These are phyloP conservation scores for Chlamydomonas sphaeroides DNA, from an alignment of 139 green algal species.

Conservation along the genomic window DNA sequence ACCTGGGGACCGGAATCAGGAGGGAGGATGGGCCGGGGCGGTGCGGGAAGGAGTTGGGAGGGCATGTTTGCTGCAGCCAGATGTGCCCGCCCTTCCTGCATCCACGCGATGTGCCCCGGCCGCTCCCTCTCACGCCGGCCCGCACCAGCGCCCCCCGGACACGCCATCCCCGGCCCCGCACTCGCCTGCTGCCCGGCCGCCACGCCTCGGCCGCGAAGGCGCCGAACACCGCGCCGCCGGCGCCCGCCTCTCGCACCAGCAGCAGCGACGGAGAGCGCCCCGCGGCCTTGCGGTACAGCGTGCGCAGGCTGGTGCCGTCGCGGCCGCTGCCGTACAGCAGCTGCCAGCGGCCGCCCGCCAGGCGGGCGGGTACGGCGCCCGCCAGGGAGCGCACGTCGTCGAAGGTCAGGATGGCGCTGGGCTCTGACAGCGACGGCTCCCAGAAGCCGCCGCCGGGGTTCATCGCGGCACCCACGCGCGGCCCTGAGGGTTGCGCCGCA, in stretches of 20 bases:
- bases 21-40: too few species aligned
- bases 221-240: constrained; percentile 72
- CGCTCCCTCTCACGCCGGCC: too few species aligned
- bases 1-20: too few species aligned
- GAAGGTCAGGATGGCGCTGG: neutral
- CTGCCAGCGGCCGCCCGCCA: constrained; percentile 46
- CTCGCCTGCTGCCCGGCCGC: constrained; percentile 55
- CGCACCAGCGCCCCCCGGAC: too few species aligned
- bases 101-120: too few species aligned
- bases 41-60: too few species aligned
- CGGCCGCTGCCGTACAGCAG: constrained; percentile 65
- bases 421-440: constrained; percentile 30
- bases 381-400: constrained; percentile 39
- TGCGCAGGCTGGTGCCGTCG: constrained; percentile 78
- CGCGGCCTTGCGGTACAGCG: constrained; percentile 71
- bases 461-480: constrained; percentile 15
- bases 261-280: constrained; percentile 61
- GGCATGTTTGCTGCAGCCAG: too few species aligned
- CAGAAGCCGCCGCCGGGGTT: constrained; percentile 5
- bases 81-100: too few species aligned
- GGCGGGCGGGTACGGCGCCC: constrained; percentile 37
- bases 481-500: too few species aligned
- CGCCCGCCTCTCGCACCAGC: constrained; percentile 66
- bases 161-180: too few species aligned
- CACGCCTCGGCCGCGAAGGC: constrained; percentile 75